Base-by-base conservation (phyloP, 129 eudicot genomes). In the sunflower (Helianthus annuus) region DNA sequence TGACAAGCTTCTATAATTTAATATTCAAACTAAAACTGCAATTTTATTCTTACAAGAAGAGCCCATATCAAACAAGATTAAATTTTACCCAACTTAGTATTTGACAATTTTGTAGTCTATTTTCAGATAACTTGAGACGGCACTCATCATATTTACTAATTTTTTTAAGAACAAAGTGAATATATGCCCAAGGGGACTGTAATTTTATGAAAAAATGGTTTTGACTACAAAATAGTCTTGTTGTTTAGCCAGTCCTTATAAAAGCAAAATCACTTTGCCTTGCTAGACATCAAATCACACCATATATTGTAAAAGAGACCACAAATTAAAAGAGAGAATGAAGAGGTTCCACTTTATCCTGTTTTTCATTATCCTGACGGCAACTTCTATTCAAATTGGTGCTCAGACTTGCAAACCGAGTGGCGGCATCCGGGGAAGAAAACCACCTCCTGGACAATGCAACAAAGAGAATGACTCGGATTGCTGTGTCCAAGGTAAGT, bases 401-500 rank as follows among this genome's bases (percentile, higher is more conserved):
- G 52, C 52, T 12, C 52, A 48, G n/a, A 48, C 52, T 48, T 48
- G 52, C 52, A 48, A 48, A 12, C 52, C 52, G 5, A 48, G 52
- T 48, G 52, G 52, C 4, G 15, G 52, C 5, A 48, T 48, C 14
- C 14, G 52, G 4, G 52, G 52, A 48, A 48, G 5, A 48, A 48
- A 48, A 48, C 52, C 52, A 10, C 15, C 52, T 10, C 52, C 52
- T 12, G 75, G 81, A 69, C 55, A 69, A 60, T 77, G 81, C 70
- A 69, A 68, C 64, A 61, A 36, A 19, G 60, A 77, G 1, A 77
- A 48, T 27, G 76, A 77, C 64, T 77, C 81, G 0, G 48, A 45
- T 45, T 81, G 85, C 36, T 84, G 88, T 51, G 15, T 65, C 24
- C 66, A 66, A 14, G 82, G 79, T 9, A 68, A 68, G 55, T 22